A percentile compares a stretch with the other conserved stretches of the same genome.
These are phyloP conservation scores for Fulvia fulva DNA, from an alignment of 2,329 filamentous ascomycete genomes.

Conservation along the genomic window DNA sequence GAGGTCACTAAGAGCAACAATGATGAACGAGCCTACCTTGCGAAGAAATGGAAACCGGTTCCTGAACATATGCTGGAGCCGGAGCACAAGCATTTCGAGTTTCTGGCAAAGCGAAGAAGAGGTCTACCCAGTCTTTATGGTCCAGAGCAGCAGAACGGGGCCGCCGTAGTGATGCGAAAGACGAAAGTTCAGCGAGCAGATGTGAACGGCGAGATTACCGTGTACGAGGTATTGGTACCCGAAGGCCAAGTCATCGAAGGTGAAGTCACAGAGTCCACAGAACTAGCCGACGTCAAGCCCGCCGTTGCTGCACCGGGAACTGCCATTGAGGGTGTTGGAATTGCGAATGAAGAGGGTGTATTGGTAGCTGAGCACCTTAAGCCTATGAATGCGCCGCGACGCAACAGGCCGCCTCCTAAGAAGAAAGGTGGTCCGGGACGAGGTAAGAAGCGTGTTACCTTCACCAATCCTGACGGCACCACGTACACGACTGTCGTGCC, in stretches of 20 bases:
- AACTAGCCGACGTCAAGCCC: slow-evolving; percentile 42
- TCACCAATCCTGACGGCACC: slow-evolving; percentile 44
- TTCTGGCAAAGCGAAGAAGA: slow-evolving; percentile 58
- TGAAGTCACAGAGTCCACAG: slow-evolving; percentile 64
- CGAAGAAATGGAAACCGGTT: slow-evolving; percentile 56
- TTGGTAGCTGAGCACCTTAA: slow-evolving; percentile 46
- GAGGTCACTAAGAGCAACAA: slow-evolving; percentile 40
- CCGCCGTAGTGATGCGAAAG: slow-evolving; percentile 58
- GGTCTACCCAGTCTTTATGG: slow-evolving; percentile 54
- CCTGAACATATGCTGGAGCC: slow-evolving; percentile 55
- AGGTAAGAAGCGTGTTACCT: slow-evolving; percentile 70
- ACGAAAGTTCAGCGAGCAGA: slow-evolving; percentile 74
- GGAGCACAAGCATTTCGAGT: slow-evolving; percentile 52
- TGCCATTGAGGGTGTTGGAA: slow-evolving; percentile 56
- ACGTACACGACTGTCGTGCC: slow-evolving; percentile 38
- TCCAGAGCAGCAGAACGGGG: slow-evolving; percentile 26
- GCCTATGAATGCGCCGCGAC: slow-evolving; percentile 41
- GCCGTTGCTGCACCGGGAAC: slow-evolving; percentile 54
- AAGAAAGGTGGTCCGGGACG: slow-evolving; percentile 70
- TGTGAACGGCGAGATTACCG: slow-evolving; percentile 70
- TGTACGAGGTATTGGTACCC: slow-evolving; percentile 76
- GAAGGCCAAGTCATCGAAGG: slow-evolving; percentile 78
- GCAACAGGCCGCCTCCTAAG: slow-evolving; percentile 76
- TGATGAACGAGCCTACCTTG: slow-evolving; percentile 48
- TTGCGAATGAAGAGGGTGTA: slow-evolving; percentile 59